These are phyloP conservation scores for Fagus sylvatica DNA, from an alignment of 306 rosid genomes.

Conservation along the genomic window DNA sequence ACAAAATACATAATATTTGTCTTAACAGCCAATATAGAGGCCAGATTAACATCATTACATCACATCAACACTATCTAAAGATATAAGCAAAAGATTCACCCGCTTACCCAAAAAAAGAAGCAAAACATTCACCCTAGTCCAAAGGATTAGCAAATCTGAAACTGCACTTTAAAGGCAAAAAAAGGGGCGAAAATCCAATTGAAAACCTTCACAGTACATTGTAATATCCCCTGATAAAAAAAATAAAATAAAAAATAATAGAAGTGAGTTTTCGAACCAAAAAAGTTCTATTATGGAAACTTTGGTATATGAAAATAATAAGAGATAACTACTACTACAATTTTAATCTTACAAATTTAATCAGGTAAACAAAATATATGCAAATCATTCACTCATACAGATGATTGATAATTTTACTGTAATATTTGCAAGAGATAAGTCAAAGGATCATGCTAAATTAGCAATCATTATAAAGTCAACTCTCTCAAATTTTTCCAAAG, in stretches of 20 bases:
- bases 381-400: neutral
- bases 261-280: neutral
- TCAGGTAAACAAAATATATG: neutral
- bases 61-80: constrained; percentile 22
- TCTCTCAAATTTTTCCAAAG: neutral
- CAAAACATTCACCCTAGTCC: constrained; percentile 40
- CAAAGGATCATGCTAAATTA: no score
- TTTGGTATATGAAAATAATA: neutral
- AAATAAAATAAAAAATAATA: neutral
- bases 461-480: neutral
- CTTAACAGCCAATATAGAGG: neutral
- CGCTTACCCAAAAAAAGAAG: no score
- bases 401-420: neutral
- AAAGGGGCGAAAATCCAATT: constrained; percentile 1
- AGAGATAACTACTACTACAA: neutral
- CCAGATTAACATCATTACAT: neutral
- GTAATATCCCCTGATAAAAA: constrained; percentile 32
- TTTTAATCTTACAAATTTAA: neutral
- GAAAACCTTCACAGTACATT: constrained; percentile 27
- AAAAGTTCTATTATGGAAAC: neutral
- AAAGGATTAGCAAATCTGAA: constrained; percentile 25
- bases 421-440: neutral
- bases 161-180: constrained; percentile 18
- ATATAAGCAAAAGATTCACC: constrained; percentile 16
- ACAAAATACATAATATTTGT: neutral